Conservation (phyloP, 2,329 filamentous ascomycete genomes). For the Ambrosiella cleistominuta region DNA sequence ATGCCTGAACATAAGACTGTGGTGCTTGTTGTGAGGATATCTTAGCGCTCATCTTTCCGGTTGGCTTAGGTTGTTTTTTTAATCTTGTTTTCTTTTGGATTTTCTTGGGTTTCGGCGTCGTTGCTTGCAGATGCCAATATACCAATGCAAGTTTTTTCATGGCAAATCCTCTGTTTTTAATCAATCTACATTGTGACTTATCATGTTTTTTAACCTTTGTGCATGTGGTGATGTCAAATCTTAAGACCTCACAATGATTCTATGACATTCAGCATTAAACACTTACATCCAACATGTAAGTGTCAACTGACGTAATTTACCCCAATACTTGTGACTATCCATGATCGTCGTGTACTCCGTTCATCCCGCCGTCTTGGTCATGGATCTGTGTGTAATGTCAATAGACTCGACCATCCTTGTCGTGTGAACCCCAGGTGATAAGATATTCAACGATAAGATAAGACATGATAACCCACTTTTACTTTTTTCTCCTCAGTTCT, state of each 20-base stretch:
- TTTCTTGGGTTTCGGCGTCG: not conserved
- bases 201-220: not conserved
- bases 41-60: not conserved
- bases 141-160: not conserved
- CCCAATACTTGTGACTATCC: not conserved
- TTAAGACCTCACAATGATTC: not conserved
- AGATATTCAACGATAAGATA: constrained; percentile 4
- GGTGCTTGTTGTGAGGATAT: not conserved
- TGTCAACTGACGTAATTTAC: not conserved
- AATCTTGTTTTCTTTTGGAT: not conserved
- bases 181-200: not conserved
- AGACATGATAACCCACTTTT: not conserved
- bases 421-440: not conserved
- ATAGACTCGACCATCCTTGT: not conserved
- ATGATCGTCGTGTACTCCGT: not conserved
- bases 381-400: constrained; percentile 3
- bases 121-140: constrained; percentile 1
- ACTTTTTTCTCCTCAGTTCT: constrained; percentile 4
- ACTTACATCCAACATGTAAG: not conserved
- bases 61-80: not conserved
- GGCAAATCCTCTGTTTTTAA: not conserved
- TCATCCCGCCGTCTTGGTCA: not conserved
- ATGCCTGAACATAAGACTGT: not conserved
- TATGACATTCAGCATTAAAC: too few relatives aligned
- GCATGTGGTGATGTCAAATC: not conserved